Percentiles rank a stretch among this genome's conserved stretches.
Evolutionary conservation across 257 asterid genomes (phyloP).

Genomic region (Ophiorrhiza pumila): DNA sequence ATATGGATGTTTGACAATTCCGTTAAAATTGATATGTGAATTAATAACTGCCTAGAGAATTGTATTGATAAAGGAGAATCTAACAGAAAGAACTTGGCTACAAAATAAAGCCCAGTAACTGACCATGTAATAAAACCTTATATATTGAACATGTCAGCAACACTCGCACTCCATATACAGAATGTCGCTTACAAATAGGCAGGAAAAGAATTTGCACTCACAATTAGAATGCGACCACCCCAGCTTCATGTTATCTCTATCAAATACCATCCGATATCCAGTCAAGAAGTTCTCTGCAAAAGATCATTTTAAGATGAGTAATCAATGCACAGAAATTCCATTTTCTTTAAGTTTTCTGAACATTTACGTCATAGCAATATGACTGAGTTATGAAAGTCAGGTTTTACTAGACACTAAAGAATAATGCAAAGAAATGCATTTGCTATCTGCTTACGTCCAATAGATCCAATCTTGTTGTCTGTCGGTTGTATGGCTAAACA

Average conservation of each 20-base stretch:
- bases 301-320: neutral
- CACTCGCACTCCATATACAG: neutral
- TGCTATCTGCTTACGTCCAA: slow-evolving; percentile 69
- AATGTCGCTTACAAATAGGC: neutral
- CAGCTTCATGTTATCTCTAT: slow-evolving; percentile 65
- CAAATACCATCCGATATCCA: slow-evolving; percentile 75
- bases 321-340: neutral
- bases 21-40: neutral
- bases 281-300: slow-evolving; percentile 92
- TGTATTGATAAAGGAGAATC: neutral
- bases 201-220: slow-evolving; percentile 39
- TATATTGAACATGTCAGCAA: no score
- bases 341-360: neutral
- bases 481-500: slow-evolving; percentile 75
- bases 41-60: neutral
- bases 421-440: neutral
- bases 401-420: neutral
- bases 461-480: slow-evolving; percentile 54
- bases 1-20: neutral
- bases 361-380: neutral
- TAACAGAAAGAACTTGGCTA: neutral
- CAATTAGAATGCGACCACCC: slow-evolving; percentile 80
- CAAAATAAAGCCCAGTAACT: neutral
- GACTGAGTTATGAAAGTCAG: neutral
- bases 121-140: neutral